A percentile compares a stretch with the other conserved stretches of the same genome.
phyloP scores from a whole-genome alignment of 768 basidiomycete species.

The Mrakia gelida region DNA sequence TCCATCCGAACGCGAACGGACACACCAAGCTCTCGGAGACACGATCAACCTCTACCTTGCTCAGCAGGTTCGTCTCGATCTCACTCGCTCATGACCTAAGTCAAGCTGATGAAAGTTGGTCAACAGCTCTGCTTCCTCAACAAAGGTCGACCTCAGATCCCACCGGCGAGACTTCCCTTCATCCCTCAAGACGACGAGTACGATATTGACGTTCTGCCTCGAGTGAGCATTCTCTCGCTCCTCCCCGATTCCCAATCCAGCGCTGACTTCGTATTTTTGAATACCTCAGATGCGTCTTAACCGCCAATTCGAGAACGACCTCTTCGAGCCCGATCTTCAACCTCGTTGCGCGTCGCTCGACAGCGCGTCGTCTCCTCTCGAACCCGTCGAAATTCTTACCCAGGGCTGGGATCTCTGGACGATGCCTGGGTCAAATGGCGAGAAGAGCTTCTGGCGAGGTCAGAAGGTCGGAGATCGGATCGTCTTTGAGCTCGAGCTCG shows the following conservation, averaged over 20 bases:
- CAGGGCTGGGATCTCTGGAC: slow-evolving; percentile 11
- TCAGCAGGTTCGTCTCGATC: background rate
- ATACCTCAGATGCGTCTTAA: background rate
- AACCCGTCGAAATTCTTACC: background rate
- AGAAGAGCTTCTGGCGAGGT: slow-evolving; percentile 13
- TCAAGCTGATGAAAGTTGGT: no score
- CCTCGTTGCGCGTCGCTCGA: slow-evolving; percentile 10
- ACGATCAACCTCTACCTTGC: slow-evolving; percentile 6
- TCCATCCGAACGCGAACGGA: slow-evolving; percentile 4
- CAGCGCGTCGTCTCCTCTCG: background rate
- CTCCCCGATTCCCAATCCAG: background rate
- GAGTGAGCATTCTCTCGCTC: background rate
- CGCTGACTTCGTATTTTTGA: background rate
- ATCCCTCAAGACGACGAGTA: background rate
- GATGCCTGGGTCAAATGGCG: background rate
- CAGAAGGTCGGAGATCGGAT: slow-evolving; percentile 7
- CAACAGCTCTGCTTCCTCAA: slow-evolving; percentile 10
- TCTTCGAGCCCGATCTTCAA: background rate
- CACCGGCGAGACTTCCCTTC: background rate
- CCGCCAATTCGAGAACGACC: background rate
- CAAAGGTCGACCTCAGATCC: background rate
- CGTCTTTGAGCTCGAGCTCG: slow-evolving; percentile 3
- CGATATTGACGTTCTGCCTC: slow-evolving; percentile 1
- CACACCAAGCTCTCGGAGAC: background rate
- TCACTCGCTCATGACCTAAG: no score